Evolutionary conservation across 768 basidiomycete genomes (phyloP).

Genomic region (Gloeostereum incarnatum): DNA sequence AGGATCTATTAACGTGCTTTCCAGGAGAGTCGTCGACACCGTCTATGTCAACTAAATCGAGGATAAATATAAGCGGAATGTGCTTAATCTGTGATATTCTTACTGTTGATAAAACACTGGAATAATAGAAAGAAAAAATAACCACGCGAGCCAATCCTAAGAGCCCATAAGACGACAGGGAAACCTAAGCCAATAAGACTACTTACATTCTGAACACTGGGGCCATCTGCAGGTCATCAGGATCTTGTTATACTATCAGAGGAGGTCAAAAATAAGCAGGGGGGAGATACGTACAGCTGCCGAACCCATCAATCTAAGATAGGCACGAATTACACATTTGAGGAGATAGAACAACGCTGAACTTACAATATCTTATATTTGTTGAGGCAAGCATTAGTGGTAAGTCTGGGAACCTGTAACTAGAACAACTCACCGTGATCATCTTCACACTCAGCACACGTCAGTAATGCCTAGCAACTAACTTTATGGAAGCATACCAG

Average conservation of each 20-base stretch:
- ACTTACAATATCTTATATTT: conserved; percentile 35
- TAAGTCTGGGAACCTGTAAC: conserved; percentile 1
- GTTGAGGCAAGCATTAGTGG: too few relatives aligned
- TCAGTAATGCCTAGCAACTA: conserved; percentile 3
- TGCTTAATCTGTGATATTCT: conserved; percentile 13
- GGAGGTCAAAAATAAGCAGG: conserved; percentile 1
- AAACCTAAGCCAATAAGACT: conserved; percentile 1
- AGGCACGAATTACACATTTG: conserved; percentile 1
- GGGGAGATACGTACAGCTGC: conserved; percentile 45
- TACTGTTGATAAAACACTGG: conserved; percentile 85
- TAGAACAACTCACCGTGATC: conserved; percentile 56
- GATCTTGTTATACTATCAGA: conserved; percentile 59
- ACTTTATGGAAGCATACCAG: conserved; percentile 36
- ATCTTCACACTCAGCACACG: conserved; percentile 34
- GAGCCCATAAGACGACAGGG: conserved; percentile 3
- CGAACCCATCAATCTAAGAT: conserved; percentile 68
- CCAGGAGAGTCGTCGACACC: conserved; percentile 55
- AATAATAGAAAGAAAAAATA: conserved; percentile 94
- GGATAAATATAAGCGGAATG: conserved; percentile 1
- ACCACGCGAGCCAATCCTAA: conserved; percentile 71
- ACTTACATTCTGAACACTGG: conserved; percentile 67
- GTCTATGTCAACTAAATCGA: conserved; percentile 53
- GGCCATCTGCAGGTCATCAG: conserved; percentile 66
- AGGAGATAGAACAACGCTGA: background rate
- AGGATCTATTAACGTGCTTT: conserved; percentile 56